Base-by-base conservation (phyloP, 371 early-diverging fungal genomes). In the Capillidium heterosporum region DNA sequence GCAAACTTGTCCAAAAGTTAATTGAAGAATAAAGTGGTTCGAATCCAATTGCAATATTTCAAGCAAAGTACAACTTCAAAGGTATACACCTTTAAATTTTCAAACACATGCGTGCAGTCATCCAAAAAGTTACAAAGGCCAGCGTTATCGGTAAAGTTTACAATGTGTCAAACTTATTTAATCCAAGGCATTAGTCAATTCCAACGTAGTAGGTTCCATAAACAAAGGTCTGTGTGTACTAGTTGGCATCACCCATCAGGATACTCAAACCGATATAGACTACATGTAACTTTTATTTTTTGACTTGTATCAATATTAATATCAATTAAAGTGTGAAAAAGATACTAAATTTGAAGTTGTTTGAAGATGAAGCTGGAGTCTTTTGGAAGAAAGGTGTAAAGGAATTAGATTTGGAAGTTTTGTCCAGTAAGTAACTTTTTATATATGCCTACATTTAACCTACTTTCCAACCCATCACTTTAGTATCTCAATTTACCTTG, bases 401-500 rank as follows among this genome's bases (percentile, higher is more conserved):
- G 53, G 86, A 87, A 52, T 61, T 75, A 8, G 78, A 72, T 0
- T 67, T 82, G 8, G 84, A 84, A 58, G 63, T 89, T 5, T 65
- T 89, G 51, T 84, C 85, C 63, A 79, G 81, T 85, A 71, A 50
- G 65, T 49, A 13, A 29, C n/a, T 56, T 32, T 24, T 29, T 21
- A 13, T 21, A 24, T 32, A 35, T 43, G 8, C 26, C 11, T 40
- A 39, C 59, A 23, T 27, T 15, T 17, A 40, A 28, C 8, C 26
- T 15, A n/a, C 1, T n/a, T 21, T 59, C 26, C 23, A 26, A 41
- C 41, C 61, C 1, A 1, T 39, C 32, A 23, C 51, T n/a, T 19
- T 63, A 82, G 87, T 88, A 2, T 84, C 86, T 1, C 89, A 91
- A 65, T 89, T 89, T 59, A 92, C 91, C 11, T 74, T 89, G 35